A percentile compares a stretch with the other conserved stretches of the same genome.
Conservation (phyloP, 2,329 filamentous ascomycete genomes). For the Paecilomyces dactylethromorphus region DNA sequence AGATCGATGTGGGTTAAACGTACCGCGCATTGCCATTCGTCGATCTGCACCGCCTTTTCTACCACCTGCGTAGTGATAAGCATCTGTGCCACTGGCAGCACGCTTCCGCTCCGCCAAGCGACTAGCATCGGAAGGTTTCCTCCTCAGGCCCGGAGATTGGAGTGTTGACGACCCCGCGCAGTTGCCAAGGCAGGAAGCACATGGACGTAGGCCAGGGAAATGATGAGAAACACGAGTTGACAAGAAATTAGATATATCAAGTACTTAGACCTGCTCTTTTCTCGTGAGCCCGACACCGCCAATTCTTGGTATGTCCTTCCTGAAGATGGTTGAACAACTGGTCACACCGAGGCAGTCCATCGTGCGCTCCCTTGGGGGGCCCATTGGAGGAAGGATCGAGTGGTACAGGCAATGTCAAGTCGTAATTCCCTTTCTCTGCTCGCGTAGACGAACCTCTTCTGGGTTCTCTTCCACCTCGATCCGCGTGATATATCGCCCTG, state of each 20-base stretch:
- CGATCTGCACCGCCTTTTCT: not conserved
- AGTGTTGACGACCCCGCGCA: not conserved
- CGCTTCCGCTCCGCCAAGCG: not conserved
- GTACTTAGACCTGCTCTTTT: not conserved
- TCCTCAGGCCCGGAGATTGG: not conserved
- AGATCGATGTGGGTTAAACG: not conserved
- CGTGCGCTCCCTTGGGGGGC: not conserved
- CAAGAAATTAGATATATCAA: not conserved
- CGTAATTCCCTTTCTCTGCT: constrained; percentile 6
- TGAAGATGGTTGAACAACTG: not conserved
- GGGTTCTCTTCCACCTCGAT: constrained; percentile 72
- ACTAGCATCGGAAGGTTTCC: not conserved
- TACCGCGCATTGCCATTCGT: not conserved
- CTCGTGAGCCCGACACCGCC: not conserved
- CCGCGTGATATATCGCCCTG: constrained; percentile 75
- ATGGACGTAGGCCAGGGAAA: not conserved
- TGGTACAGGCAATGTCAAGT: not conserved
- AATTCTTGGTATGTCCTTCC: not conserved
- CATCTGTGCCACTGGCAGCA: not conserved
- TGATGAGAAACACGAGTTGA: not conserved
- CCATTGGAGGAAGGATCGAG: not conserved
- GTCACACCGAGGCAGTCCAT: not conserved
- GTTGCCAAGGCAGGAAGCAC: not conserved
- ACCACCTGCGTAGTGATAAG: not conserved
- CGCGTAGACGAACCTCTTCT: constrained; percentile 6